Base-by-base conservation (phyloP, 73 alveolate genomes). In the Urostyla sp. region DNA sequence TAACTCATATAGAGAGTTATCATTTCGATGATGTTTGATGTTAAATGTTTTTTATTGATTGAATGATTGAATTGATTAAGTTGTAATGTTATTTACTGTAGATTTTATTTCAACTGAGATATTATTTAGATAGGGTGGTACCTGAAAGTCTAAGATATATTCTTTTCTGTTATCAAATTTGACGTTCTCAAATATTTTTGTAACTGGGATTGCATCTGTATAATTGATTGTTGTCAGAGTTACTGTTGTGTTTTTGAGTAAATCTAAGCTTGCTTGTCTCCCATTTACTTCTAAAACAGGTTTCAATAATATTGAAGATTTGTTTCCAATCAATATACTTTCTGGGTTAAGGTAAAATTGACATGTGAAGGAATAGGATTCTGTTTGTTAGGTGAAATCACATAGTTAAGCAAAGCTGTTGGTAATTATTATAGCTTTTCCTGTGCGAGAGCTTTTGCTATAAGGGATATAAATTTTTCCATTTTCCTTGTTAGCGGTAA, bases 391-490 rank as follows among this genome's bases (percentile, higher is more conserved):
- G 7, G 20, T 44, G 63, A 85, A 67, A 53, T 59, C 60, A 2
- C 45, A 57, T 8, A 85, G 75, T 32, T 85, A 67, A 37, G 93
- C 93, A 45, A 76, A 63, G 18, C 67, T 86, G 27, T 53, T 57
- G 32, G 59, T 59, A 8, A 75, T 55, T 3, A 85, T 30, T 15
- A 85, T 53, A 11, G 89, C 89, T 31, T 61, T 66, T 4, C 16
- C 75, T 13, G 63, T 30, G 20, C 59, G 18, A 21, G 57, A 8
- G 49, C 72, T 5, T 26, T 45, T 48, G 21, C 84, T 87, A 79
- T 76, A 94, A 2, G 98, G 98, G 34, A 94, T 89, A 35, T 92
- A 58, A 30, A 94, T 87, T 40, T 92, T 74, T 7, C 93, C 90
- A 8, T 92, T 75, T 21, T 72, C 92, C 11, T 34, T 48, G 38